phyloP scores from a whole-genome alignment of 2,329 filamentous ascomycete genomes.

The Verticillium zaregamsianum region DNA sequence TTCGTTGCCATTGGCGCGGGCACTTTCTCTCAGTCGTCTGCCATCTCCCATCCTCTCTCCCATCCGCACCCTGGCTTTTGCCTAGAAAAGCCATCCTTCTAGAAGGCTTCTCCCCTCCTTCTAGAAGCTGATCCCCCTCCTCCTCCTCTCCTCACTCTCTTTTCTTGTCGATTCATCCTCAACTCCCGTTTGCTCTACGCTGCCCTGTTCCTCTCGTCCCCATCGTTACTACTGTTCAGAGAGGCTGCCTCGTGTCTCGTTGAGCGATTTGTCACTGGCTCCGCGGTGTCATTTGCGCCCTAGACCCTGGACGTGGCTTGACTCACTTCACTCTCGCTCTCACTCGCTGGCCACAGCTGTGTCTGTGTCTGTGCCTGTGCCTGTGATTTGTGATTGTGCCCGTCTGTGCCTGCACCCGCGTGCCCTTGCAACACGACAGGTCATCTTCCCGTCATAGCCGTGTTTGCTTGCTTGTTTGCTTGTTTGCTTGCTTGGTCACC shows the following conservation, averaged over 20 bases:
- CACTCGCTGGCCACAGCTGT: background rate
- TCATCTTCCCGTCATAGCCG: background rate
- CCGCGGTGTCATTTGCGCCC: background rate
- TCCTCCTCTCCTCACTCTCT: background rate
- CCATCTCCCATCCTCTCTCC: background rate
- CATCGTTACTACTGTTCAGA: background rate
- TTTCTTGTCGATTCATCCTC: background rate
- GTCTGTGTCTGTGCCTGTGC: background rate
- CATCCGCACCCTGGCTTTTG: background rate
- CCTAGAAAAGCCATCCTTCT: background rate
- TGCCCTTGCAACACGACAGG: background rate
- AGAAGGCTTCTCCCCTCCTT: background rate
- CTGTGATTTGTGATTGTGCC: background rate
- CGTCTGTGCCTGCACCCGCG: background rate
- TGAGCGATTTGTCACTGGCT: background rate
- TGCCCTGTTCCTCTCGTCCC: background rate
- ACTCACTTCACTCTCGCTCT: background rate
- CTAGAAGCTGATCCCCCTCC: background rate
- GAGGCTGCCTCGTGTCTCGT: background rate
- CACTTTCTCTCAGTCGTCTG: background rate
- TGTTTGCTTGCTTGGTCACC: background rate
- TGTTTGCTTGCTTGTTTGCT: background rate
- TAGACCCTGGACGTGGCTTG: background rate
- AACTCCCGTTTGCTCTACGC: background rate
- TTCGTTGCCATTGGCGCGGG: background rate